Percentiles rank a stretch among this genome's conserved stretches.
phyloP scores from a whole-genome alignment of 345 rosid species.

The Brassica nigra region DNA sequence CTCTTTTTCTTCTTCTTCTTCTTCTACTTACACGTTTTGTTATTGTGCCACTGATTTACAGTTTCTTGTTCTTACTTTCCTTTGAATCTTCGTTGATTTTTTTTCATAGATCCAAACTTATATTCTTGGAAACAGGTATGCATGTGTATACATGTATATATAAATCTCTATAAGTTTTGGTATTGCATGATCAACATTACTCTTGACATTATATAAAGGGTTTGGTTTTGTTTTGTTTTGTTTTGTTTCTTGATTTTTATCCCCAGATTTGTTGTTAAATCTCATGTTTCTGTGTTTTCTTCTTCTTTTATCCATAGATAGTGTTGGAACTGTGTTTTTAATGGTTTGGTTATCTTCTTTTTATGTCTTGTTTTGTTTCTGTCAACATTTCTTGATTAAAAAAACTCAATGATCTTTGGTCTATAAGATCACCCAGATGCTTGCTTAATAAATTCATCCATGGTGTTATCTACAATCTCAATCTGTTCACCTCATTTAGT shows the following conservation, averaged over 20 bases:
- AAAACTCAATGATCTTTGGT: constrained; percentile 15
- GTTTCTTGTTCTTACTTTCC: constrained; percentile 25
- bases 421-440: constrained; percentile 5
- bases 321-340: not conserved
- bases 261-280: constrained; percentile 29
- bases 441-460: constrained; percentile 5
- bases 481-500: constrained; percentile 8
- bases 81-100: constrained; percentile 13
- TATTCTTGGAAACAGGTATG: constrained; percentile 9
- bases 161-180: not conserved
- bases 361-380: not conserved
- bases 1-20: constrained; percentile 13
- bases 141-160: not conserved
- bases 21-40: not conserved
- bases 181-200: constrained; percentile 14
- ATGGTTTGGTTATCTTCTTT: constrained; percentile 7
- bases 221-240: constrained; percentile 1
- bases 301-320: not conserved
- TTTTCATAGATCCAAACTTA: constrained; percentile 27
- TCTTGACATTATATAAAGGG: constrained; percentile 20
- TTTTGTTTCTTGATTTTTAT: not conserved
- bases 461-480: not conserved
- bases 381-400: not conserved
- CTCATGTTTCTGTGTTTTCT: constrained; percentile 1
- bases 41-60: constrained; percentile 3